Base-by-base conservation (phyloP, 768 basidiomycete genomes). In the Pseudohyphozyma bogoriensis region DNA sequence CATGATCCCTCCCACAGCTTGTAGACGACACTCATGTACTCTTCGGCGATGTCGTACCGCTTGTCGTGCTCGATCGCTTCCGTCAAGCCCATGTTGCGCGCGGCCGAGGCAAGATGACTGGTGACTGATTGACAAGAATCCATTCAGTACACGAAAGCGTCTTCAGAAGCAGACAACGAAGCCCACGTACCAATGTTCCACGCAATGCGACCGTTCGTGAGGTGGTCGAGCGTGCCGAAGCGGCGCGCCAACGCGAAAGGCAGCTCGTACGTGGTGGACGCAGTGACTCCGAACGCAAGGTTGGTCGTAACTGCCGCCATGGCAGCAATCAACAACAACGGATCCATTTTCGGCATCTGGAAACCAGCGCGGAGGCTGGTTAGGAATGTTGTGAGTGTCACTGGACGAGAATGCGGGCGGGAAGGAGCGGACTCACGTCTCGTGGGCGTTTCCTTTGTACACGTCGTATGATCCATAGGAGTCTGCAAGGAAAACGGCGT, bases 1-100 rank as follows among this genome's bases (percentile, higher is more conserved):
- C 58, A 59, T 13, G 49, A 51, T 7, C 47, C 28, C 58, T 59
- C 58, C 58, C 58, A 59, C 7, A 59, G 50, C 50, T 51, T 51
- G 50, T 59, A 59, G 10, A 59, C 50, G 28, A 55, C 54, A 13
- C 32, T 33, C 20, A 51, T 31, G 33, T 35, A 51, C 35, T 51
- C 50, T 18, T 51, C 50, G 3, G 50, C 50, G 28, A 49, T 49
- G 28, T 49, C 58, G 49, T 59, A 59, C 20, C 58, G 35, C 39
- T 40, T 31, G 29, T 52, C 58, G 49, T 59, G 58, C 39, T 59
- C 58, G 37, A 51, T 32, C 13, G 39, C 26, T 29, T 52, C 40
- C 16, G 33, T 22, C 6, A 59, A 31, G 15, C 58, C 58, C 24
- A 51, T 35, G 37, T 59, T 39, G 22, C 51, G n/a, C 12, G 58